Evolutionary conservation across 2,329 filamentous ascomycete genomes (phyloP).

Genomic region (Colletotrichum salicis): DNA sequence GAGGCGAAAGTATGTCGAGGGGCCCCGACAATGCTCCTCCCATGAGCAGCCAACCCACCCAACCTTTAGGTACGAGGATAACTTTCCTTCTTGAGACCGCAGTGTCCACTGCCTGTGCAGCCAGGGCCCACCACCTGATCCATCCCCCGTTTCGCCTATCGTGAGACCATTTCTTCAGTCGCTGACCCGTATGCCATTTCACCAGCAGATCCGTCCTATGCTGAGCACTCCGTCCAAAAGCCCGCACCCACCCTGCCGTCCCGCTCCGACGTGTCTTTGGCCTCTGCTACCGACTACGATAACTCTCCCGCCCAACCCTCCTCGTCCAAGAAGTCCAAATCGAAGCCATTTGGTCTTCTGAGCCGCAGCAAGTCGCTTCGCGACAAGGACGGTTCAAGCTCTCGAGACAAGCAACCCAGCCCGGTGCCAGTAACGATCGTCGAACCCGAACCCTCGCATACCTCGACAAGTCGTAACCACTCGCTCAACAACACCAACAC

Average conservation of each 20-base stretch:
- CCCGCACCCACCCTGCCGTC: conserved; percentile 55
- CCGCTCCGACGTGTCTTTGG: conserved; percentile 63
- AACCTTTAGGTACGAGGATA: conserved; percentile 37
- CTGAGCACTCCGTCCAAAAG: conserved; percentile 51
- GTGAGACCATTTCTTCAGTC: conserved; percentile 34
- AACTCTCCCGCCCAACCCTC: conserved; percentile 39
- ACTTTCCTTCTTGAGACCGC: conserved; percentile 35
- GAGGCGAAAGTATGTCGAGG: conserved; percentile 52
- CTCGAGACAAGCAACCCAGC: conserved; percentile 45
- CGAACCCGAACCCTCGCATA: conserved; percentile 51
- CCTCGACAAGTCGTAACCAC: conserved; percentile 45
- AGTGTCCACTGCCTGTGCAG: conserved; percentile 34
- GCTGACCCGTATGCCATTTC: conserved; percentile 32
- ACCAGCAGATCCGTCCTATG: conserved; percentile 43
- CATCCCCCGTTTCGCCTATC: conserved; percentile 36
- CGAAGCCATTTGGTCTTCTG: conserved; percentile 65
- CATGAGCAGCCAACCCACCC: conserved; percentile 34
- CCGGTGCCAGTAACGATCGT: conserved; percentile 43
- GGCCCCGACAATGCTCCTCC: conserved; percentile 44
- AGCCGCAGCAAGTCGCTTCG: conserved; percentile 63
- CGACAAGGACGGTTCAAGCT: conserved; percentile 52
- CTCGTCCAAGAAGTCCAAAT: conserved; percentile 60
- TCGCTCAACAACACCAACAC: conserved; percentile 72
- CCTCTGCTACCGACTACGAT: conserved; percentile 61
- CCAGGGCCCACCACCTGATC: conserved; percentile 33